Conservation (phyloP, 2,329 filamentous ascomycete species). For the Ilyonectria sp. region DNA sequence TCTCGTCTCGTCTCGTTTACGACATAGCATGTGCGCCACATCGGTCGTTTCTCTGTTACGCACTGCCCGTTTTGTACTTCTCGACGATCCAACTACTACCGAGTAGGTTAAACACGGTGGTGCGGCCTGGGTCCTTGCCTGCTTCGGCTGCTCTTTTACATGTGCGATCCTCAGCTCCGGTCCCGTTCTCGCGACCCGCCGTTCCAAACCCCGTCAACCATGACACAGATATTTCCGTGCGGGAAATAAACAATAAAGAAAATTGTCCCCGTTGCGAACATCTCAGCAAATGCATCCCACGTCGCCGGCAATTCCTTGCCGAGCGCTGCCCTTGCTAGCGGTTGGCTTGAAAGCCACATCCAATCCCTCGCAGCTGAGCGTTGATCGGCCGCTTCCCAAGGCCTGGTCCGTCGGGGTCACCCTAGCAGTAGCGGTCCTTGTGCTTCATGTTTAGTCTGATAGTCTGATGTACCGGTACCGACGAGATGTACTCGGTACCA, state of each 20-base stretch:
- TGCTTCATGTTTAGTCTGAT: background rate
- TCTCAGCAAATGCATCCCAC: slow-evolving; percentile 31
- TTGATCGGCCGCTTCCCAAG: slow-evolving; percentile 17
- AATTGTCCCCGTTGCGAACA: slow-evolving; percentile 17
- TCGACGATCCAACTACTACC: background rate
- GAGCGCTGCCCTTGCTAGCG: slow-evolving; percentile 35
- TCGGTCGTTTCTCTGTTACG: background rate
- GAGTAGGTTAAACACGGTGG: background rate
- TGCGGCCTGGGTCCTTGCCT: background rate
- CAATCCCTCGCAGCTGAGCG: slow-evolving; percentile 25
- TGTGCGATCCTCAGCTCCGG: background rate
- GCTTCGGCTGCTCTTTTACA: background rate
- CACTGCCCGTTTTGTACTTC: background rate
- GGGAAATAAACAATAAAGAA: slow-evolving; percentile 19
- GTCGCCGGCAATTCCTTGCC: slow-evolving; percentile 47
- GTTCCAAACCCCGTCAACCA: background rate
- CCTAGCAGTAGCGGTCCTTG: background rate
- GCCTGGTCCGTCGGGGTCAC: background rate
- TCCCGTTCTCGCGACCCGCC: background rate
- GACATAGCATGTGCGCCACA: slow-evolving; percentile 2
- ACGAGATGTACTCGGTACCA: background rate
- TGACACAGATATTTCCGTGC: background rate
- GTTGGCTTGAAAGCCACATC: slow-evolving; percentile 39
- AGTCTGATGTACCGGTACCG: background rate
- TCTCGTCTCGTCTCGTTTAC: background rate